Evolutionary conservation across 306 rosid genomes (phyloP).

Genomic region (Cercis canadensis): DNA sequence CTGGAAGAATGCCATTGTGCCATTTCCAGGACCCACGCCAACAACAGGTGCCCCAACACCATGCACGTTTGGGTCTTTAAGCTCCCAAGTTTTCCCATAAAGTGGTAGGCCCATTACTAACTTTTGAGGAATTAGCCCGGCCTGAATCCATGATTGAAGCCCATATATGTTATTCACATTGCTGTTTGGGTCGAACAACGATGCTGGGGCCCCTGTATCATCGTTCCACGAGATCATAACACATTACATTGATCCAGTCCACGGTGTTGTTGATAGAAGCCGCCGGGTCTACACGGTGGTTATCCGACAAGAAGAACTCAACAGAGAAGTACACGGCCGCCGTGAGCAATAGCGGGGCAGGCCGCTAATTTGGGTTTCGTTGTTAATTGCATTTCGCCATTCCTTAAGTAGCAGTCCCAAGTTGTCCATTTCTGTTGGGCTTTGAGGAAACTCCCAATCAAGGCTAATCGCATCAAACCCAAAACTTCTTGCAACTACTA

Average conservation of each 20-base stretch:
- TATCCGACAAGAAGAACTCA: conserved; percentile 28
- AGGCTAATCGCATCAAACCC: conserved; percentile 74
- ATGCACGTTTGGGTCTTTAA: conserved; percentile 42
- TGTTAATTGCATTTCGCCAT: conserved; percentile 43
- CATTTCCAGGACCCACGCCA: conserved; percentile 61
- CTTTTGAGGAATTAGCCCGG: conserved; percentile 46
- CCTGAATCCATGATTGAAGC: conserved; percentile 64
- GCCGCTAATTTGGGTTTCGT: conserved; percentile 36
- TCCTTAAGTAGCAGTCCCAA: conserved; percentile 46
- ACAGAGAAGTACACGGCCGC: conserved; percentile 74
- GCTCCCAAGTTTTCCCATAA: conserved; percentile 65
- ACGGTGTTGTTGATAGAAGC: conserved; percentile 43
- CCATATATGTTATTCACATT: conserved; percentile 50
- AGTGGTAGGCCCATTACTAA: conserved; percentile 74
- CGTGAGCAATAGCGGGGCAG: conserved; percentile 58
- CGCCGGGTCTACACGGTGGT: conserved; percentile 49
- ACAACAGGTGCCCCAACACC: conserved; percentile 52
- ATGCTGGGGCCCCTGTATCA: conserved; percentile 48
- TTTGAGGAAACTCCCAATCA: conserved; percentile 75
- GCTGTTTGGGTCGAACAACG: conserved; percentile 53
- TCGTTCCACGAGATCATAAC: conserved; percentile 56
- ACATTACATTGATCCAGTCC: conserved; percentile 77
- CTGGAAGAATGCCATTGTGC: conserved; percentile 32
- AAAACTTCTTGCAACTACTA: conserved; percentile 57
- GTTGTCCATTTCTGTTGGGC: conserved; percentile 46